Evolutionary conservation across 345 rosid genomes (phyloP).

Genomic region (Euphorbia pulcherrima): DNA sequence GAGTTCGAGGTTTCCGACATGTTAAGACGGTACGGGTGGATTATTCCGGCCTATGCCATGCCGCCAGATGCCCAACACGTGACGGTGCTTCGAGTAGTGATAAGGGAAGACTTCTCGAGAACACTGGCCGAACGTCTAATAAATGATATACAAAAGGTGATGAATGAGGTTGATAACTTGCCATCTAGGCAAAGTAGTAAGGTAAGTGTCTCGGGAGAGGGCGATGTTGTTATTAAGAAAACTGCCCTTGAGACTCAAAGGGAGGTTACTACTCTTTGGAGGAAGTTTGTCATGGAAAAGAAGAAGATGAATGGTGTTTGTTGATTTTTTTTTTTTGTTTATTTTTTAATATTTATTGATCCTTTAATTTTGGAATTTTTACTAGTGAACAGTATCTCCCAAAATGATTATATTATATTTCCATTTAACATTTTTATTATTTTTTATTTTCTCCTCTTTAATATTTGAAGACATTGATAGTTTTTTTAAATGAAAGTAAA

Average conservation of each 20-base stretch:
- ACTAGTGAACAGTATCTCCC: background rate
- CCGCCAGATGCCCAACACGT: constrained; percentile 25
- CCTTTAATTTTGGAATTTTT: background rate
- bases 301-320: constrained; percentile 29
- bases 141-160: constrained; percentile 11
- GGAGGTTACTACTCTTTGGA: constrained; percentile 24
- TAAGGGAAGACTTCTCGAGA: constrained; percentile 25
- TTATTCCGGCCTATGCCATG: constrained; percentile 25
- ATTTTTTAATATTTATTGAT: background rate
- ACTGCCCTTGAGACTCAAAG: constrained; percentile 19
- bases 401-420: background rate
- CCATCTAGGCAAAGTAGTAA: constrained; percentile 3
- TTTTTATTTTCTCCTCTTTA: too few relatives aligned
- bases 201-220: constrained; percentile 7
- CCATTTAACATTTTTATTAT: background rate
- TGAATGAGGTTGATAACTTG: constrained; percentile 11
- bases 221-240: constrained; percentile 10
- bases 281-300: constrained; percentile 22
- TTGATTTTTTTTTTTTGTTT: background rate
- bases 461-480: too few relatives aligned
- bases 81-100: constrained; percentile 23
- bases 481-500: too few relatives aligned
- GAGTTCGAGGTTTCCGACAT: constrained; percentile 21
- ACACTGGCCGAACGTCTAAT: constrained; percentile 12
- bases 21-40: constrained; percentile 24